Base-by-base conservation (phyloP, 208 protist species). In the Leishmania lainsoni region DNA sequence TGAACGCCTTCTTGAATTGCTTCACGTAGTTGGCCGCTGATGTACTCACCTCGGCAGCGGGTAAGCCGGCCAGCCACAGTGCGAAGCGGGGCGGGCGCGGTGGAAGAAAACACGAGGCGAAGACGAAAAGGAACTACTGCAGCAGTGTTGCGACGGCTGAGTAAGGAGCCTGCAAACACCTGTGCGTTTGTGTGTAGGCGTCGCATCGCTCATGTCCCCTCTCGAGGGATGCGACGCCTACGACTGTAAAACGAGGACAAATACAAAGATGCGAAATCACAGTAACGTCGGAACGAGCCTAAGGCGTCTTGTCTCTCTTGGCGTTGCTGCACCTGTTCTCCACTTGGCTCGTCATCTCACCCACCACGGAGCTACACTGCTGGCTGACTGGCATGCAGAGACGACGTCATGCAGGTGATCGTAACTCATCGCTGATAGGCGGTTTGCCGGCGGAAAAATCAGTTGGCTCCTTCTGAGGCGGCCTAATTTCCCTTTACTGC, bases 1-100 rank as follows among this genome's bases (percentile, higher is more conserved):
- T 86, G 82, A 71, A 86, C 52, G 82, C 71, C 39, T 86, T 86
- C 42, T 58, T 86, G 22, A 86, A 86, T 45, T 59, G 66, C 56
- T 86, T 86, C 29, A 82, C 82, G 5, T 86, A 80, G 42, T 20
- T 49, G 39, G 10, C 69, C 22, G 5, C 69, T 35, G 39, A 26
- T 29, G 69, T 26, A 35, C 45, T 17, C 42, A 3, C 66, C 39
- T 14, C 5, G 20, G 51, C 49, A 3, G 9, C 32, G 5, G 48
- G 71, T 14, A 63, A 16, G 58, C 58, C 58, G 16, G 58, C 58
- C 58, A 32, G 58, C 58, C 26, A 10, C 12, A 59, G 54, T 22
- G 26, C 5, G 54, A n/a, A 20, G 26, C 17, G 14, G 17, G 54
- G 54, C 5, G 54, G 5, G 54, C 20, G 16, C 17, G 14, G 26